phyloP scores from a whole-genome alignment of 495 filamentous ascomycete genomes.

The Articulospora tetracladia region DNA sequence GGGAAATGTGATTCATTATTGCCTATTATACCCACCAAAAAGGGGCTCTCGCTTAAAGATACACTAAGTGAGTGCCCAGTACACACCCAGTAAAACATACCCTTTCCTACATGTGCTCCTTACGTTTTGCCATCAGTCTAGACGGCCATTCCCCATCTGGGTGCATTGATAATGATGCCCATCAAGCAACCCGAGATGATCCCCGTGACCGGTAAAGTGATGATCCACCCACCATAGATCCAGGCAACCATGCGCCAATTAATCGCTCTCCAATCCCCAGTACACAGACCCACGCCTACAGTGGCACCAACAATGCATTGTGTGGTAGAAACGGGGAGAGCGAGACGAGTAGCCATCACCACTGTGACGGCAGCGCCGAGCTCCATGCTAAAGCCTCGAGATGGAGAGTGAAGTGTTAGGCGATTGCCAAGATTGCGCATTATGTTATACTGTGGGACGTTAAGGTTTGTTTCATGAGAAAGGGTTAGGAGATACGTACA shows the following conservation, averaged over 20 bases:
- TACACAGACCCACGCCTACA: constrained; percentile 59
- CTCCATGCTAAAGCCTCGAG: constrained; percentile 65
- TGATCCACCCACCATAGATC: constrained; percentile 57
- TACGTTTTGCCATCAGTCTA: too few relatives aligned
- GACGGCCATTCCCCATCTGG: constrained; percentile 38
- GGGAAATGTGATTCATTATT: too few relatives aligned
- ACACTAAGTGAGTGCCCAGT: too few relatives aligned
- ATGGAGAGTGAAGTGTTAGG: constrained; percentile 64
- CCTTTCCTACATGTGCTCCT: too few relatives aligned
- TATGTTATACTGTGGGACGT: constrained; percentile 52
- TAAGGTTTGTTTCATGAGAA: not conserved
- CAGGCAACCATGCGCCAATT: constrained; percentile 60
- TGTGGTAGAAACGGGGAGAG: not conserved
- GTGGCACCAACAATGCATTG: constrained; percentile 30
- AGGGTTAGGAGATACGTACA: not conserved
- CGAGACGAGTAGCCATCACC: constrained; percentile 52
- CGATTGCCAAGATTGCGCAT: constrained; percentile 65
- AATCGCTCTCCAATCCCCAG: constrained; percentile 49
- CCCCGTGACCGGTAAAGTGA: constrained; percentile 52
- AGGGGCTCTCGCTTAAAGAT: not conserved
- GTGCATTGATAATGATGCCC: constrained; percentile 56
- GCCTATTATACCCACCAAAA: too few relatives aligned
- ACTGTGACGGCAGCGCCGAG: constrained; percentile 64
- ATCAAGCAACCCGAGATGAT: constrained; percentile 54
- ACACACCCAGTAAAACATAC: too few relatives aligned